A percentile compares a stretch with the other conserved stretches of the same genome.
These are phyloP conservation scores for Simmondsia chinensis DNA, from an alignment of 148 eudicot species.

Conservation along the genomic window DNA sequence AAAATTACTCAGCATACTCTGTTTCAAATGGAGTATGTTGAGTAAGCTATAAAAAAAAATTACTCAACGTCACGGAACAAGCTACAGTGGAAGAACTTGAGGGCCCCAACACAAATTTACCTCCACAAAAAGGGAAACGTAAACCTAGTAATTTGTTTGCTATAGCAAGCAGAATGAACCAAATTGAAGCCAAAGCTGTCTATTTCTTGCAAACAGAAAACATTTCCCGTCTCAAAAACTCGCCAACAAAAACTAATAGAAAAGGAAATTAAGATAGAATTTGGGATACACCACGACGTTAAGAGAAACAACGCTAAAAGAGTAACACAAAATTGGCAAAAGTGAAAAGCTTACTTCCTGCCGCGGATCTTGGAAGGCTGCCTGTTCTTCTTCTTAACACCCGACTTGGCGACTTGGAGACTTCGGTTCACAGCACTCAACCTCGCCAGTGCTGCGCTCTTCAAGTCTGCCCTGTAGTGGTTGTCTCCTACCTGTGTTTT, in stretches of 20 bases:
- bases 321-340: constrained; percentile 5
- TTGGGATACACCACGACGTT: background rate
- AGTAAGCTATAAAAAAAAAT: too few species aligned
- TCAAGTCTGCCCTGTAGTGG: constrained; percentile 85
- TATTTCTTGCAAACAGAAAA: constrained; percentile 5
- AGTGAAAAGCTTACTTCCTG: constrained; percentile 28
- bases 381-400: constrained; percentile 92
- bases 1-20: too few species aligned
- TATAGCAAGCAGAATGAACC: background rate
- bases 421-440: constrained; percentile 72
- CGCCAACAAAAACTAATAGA: background rate
- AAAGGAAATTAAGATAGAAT: background rate
- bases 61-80: too few species aligned
- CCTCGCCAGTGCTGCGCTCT: constrained; percentile 89
- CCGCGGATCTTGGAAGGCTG: constrained; percentile 48
- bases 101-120: too few species aligned
- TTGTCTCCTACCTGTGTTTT: constrained; percentile 78
- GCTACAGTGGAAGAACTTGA: too few species aligned
- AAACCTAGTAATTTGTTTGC: background rate
- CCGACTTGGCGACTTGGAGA: constrained; percentile 84
- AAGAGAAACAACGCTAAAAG: background rate
- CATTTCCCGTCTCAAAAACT: constrained; percentile 1
- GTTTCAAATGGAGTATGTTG: too few species aligned
- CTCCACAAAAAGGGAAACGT: too few species aligned
- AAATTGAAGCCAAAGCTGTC: constrained; percentile 1